Evolutionary conservation across 2,329 filamentous ascomycete species (phyloP), one percentile per base, ranked within the genome.

Genomic region (Fusarium sp.): DNA sequence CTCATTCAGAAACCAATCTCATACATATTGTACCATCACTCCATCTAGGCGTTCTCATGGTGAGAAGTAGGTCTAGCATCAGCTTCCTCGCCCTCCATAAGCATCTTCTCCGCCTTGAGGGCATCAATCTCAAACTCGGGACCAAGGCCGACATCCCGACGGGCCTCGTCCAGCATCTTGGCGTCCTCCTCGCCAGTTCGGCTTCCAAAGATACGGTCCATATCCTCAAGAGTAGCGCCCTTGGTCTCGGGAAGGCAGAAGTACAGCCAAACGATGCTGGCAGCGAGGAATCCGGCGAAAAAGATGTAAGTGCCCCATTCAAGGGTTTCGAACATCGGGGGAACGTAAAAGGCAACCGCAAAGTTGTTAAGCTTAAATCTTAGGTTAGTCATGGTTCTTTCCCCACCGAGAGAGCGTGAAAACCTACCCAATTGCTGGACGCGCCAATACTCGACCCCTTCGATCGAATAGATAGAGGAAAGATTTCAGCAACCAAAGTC

Each of bases 281-380:
- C 77, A 7, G 86, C 80, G 35, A 88, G 87, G 54, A 88, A 84
- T 0, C 82, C 83, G 6, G 86, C 86, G 72, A 90, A 90, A 82
- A 90, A 89, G 69, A 89, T 87, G 76, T 89, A 90, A 0, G 87
- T 87, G 18, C 88, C 88, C 79, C 85, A 89, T n/a, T 82, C 74
- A 70, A 83, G 70, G 0, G 70, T 68, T 34, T 77, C 67, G 3
- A 79, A 69, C 77, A 84, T 88, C 11, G 83, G 80, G 4, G 84
- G 84, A 0, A 85, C 83, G 45, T 83, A 85, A 40, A 87, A 84
- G 5, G 84, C 85, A 14, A 88, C 83, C 63, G 83, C 82, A 47
- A 87, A 88, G 73, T 87, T 86, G 78, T 83, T 84, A 42, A 82
- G 71, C 74, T 71, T 14, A 7, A 22, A 3, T 20, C 16, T 7